Evolutionary conservation across 2,329 filamentous ascomycete species (phyloP).

Genomic region (Fusarium brachygibbosum): DNA sequence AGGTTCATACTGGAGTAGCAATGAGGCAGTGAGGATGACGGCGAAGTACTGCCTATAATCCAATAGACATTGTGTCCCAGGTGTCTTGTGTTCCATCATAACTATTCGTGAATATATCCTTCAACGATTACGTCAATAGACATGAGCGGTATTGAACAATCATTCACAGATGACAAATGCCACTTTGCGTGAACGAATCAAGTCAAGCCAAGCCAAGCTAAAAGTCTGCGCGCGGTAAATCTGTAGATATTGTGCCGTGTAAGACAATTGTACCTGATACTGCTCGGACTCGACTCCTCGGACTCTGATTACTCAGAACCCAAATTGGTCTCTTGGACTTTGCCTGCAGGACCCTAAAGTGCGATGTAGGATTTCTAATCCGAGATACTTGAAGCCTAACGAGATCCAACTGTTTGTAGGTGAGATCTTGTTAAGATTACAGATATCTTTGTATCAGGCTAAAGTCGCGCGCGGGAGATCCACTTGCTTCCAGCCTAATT

Average conservation of each 20-base stretch:
- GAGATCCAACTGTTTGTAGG: fast-evolving
- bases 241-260: neutral
- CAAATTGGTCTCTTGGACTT: neutral
- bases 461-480: constrained; percentile 5
- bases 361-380: neutral
- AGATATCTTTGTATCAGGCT: neutral
- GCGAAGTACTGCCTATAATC: too few relatives aligned
- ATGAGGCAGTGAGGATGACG: too few relatives aligned
- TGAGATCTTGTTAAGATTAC: neutral
- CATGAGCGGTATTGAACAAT: neutral
- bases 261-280: constrained; percentile 11
- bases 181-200: neutral
- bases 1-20: too few relatives aligned
- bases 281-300: neutral
- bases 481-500: neutral
- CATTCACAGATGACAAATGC: neutral
- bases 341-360: neutral
- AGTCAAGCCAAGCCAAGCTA: neutral
- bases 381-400: neutral
- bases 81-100: neutral
- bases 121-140: too few relatives aligned
- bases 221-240: constrained; percentile 13
- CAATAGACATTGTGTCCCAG: too few relatives aligned
- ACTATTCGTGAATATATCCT: too few relatives aligned
- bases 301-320: neutral